Conservation (phyloP, 805 yeast genomes). For the Metschnikowia gelsemii region DNA sequence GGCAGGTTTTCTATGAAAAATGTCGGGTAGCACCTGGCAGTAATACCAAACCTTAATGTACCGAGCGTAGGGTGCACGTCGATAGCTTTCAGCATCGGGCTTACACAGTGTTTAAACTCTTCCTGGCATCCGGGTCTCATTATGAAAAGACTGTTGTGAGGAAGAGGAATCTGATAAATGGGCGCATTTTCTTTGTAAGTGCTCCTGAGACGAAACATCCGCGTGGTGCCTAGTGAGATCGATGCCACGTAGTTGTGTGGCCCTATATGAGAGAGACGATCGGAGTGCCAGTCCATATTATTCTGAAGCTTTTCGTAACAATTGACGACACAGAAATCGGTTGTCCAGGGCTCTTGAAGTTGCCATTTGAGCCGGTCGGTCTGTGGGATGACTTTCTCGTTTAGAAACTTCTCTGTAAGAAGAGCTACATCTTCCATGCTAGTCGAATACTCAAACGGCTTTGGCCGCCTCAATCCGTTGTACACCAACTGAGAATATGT, state of each 20-base stretch:
- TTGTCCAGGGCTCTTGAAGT: conserved; percentile 44
- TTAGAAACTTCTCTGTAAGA: conserved; percentile 40
- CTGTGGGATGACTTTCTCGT: conserved; percentile 34
- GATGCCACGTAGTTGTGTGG: conserved; percentile 71
- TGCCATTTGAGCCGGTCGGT: conserved; percentile 40
- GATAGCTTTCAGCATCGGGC: conserved; percentile 41
- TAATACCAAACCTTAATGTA: conserved; percentile 56
- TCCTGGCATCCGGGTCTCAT: conserved; percentile 86
- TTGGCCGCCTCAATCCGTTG: conserved; percentile 41
- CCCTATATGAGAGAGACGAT: conserved; percentile 67
- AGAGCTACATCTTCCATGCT: conserved; percentile 39
- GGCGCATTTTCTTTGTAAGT: conserved; percentile 31
- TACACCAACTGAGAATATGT: conserved; percentile 28
- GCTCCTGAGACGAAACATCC: conserved; percentile 62
- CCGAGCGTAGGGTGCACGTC: conserved; percentile 51
- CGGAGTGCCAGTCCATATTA: conserved; percentile 74
- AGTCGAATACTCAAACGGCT: conserved; percentile 34
- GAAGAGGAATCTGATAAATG: conserved; percentile 55
- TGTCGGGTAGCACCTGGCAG: conserved; percentile 57
- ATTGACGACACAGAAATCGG: conserved; percentile 56
- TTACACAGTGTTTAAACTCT: conserved; percentile 64
- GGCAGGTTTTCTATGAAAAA: conserved; percentile 39
- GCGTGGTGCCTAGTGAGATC: conserved; percentile 63
- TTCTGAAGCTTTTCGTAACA: conserved; percentile 49
- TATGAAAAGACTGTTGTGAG: conserved; percentile 66